phyloP scores from a whole-genome alignment of 768 basidiomycete genomes.

The Xanthoconium purpureum region DNA sequence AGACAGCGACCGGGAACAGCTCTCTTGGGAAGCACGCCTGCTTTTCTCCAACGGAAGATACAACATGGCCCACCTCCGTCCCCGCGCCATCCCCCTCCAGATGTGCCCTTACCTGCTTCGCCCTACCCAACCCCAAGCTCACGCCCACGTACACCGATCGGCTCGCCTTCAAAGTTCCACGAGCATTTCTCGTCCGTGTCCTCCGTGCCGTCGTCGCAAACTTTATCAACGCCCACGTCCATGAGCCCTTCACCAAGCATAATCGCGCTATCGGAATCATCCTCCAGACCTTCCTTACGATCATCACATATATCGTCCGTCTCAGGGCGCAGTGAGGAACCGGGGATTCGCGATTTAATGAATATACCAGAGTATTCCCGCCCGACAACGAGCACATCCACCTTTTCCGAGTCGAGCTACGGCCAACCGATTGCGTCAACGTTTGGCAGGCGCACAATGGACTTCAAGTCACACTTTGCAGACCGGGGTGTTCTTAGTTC shows the following conservation, averaged over 20 bases:
- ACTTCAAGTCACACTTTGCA: constrained; percentile 20
- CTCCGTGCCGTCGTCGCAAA: constrained; percentile 17
- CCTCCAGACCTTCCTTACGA: constrained; percentile 28
- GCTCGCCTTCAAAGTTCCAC: constrained; percentile 29
- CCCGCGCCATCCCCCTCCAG: constrained; percentile 29
- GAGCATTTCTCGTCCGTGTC: constrained; percentile 33
- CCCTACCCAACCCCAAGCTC: constrained; percentile 5
- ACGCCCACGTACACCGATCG: constrained; percentile 11
- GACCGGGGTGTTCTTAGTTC: constrained; percentile 16
- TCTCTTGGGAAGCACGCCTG: constrained; percentile 15
- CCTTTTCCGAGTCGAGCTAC: constrained; percentile 19
- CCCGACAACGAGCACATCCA: constrained; percentile 23
- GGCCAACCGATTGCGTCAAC: constrained; percentile 13
- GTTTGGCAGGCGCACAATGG: neutral
- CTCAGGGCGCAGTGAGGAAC: constrained; percentile 19
- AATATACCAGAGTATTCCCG: constrained; percentile 10
- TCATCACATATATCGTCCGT: constrained; percentile 21
- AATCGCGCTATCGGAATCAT: constrained; percentile 27
- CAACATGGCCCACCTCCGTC: constrained; percentile 24
- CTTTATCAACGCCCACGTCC: constrained; percentile 5
- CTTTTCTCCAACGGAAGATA: constrained; percentile 31
- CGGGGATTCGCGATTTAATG: constrained; percentile 6
- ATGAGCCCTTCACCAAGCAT: constrained; percentile 20
- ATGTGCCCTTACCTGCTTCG: constrained; percentile 29
- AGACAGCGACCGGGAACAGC: constrained; percentile 18